Evolutionary conservation across 73 alveolate genomes (phyloP), one percentile per base, ranked within the genome.

Genomic region (Durusdinium trenchii): DNA sequence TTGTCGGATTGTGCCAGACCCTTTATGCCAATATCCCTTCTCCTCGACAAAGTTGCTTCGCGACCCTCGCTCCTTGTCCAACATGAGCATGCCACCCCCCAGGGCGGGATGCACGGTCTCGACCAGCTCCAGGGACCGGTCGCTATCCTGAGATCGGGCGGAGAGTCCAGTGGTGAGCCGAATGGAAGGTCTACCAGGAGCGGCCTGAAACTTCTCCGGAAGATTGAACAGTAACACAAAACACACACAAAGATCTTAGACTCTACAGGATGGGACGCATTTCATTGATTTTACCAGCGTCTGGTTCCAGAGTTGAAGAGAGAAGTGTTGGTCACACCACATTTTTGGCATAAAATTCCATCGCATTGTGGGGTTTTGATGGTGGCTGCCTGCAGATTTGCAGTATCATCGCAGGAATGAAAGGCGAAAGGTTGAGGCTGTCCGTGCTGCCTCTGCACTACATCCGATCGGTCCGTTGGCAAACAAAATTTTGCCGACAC

Each of bases 91-190:
- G 42, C 96, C 96, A 2, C 96, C 96, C 3, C 64, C 85, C 69
- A 89, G 47, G 14, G 71, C 18, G 6, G 78, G 71, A 6, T 69
- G 96, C 9, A 67, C 96, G 7, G 42, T 40, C 38, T 89, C 86
- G 2, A 47, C 61, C 62, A 89, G 42, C 69, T 89, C 96, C 36
- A 89, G 14, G 47, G 69, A 42, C 42, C 78, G 78, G 51, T 69
- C 96, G 18, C 12, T 50, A n/a, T 89, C 96, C 96, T 89, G 90
- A 23, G n/a, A n/a, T n/a, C n/a, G n/a, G n/a, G n/a, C n/a, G 9
- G 10, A 54, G 10, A 14, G 67, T 54, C 23, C 32, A 14, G 69
- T 10, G 69, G 69, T 23, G 69, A 54, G 69, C 10, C 23, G 69
- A 54, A 12, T 40, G 9, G 78, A 10, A 12, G 23, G 78, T 64